phyloP scores from a whole-genome alignment of 495 filamentous ascomycete genomes.

The Thozetella sp. region DNA sequence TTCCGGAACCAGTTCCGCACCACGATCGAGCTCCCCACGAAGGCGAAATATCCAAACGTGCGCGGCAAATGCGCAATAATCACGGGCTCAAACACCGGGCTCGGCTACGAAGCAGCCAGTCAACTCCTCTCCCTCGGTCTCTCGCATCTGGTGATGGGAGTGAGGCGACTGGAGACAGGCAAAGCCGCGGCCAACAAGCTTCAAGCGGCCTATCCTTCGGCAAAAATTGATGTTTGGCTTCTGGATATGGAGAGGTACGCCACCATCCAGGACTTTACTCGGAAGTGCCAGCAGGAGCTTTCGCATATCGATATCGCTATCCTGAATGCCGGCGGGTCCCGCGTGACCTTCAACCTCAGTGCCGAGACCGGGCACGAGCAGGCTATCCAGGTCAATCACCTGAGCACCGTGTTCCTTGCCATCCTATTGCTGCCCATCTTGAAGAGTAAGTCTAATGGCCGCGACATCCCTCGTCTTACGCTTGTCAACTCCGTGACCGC shows the following conservation, averaged over 20 bases:
- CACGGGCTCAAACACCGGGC: slow-evolving; percentile 54
- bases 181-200: slow-evolving; percentile 36
- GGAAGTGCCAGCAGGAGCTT: slow-evolving; percentile 27
- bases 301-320: slow-evolving; percentile 44
- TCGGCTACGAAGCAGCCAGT: slow-evolving; percentile 48
- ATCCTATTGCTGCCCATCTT: slow-evolving; percentile 47
- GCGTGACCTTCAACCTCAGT: slow-evolving; percentile 22
- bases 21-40: neutral
- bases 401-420: slow-evolving; percentile 44
- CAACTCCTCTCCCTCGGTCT: slow-evolving; percentile 47
- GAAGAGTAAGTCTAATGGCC: slow-evolving; percentile 26
- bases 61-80: slow-evolving; percentile 47
- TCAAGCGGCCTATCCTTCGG: slow-evolving; percentile 27
- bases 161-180: slow-evolving; percentile 48
- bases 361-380: slow-evolving; percentile 45
- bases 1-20: slow-evolving; percentile 3
- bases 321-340: slow-evolving; percentile 48
- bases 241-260: slow-evolving; percentile 48
- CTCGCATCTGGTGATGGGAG: slow-evolving; percentile 51
- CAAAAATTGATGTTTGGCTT: slow-evolving; percentile 49
- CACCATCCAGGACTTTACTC: slow-evolving; percentile 43
- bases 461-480: slow-evolving; percentile 31
- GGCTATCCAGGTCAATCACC: slow-evolving; percentile 39
- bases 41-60: slow-evolving; percentile 11
- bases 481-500: slow-evolving; percentile 35